These are phyloP conservation scores for Petunia secreta DNA, from an alignment of 257 asterid species.

Conservation along the genomic window DNA sequence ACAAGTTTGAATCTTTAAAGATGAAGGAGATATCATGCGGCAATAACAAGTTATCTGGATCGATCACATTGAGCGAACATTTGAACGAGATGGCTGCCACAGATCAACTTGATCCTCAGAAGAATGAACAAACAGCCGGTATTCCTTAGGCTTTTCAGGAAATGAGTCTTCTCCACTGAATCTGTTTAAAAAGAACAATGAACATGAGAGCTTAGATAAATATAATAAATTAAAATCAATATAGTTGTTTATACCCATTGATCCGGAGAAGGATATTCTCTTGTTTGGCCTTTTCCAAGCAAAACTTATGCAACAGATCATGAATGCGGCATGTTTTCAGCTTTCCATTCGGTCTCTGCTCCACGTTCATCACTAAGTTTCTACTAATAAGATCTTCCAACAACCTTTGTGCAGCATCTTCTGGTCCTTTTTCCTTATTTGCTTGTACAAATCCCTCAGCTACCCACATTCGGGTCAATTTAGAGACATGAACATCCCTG, in stretches of 20 bases:
- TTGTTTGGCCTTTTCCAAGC: conserved; percentile 4
- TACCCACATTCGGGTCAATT: conserved; percentile 20
- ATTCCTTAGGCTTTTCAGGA: too few species aligned
- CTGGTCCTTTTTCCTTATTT: not conserved
- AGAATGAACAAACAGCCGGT: too few species aligned
- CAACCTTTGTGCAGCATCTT: conserved; percentile 4
- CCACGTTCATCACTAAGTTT: conserved; percentile 20
- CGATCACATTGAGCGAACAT: too few species aligned
- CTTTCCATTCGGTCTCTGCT: not conserved
- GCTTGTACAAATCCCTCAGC: conserved; percentile 20
- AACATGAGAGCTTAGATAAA: not conserved
- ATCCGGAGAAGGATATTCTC: not conserved
- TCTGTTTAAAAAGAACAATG: not conserved
- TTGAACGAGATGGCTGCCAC: too few species aligned
- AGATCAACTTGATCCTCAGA: too few species aligned
- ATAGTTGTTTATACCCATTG: not conserved
- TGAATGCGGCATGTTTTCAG: not conserved
- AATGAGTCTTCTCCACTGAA: too few species aligned
- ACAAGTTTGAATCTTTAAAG: not conserved
- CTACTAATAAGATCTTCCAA: conserved; percentile 19
- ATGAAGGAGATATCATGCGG: too few species aligned
- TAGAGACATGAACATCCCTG: not conserved
- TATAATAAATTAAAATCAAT: not conserved
- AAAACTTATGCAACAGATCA: conserved; percentile 22
- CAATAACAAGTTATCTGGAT: too few species aligned